These are phyloP conservation scores for Trichomonas vaginalis DNA, from an alignment of 208 protist genomes.

Conservation along the genomic window DNA sequence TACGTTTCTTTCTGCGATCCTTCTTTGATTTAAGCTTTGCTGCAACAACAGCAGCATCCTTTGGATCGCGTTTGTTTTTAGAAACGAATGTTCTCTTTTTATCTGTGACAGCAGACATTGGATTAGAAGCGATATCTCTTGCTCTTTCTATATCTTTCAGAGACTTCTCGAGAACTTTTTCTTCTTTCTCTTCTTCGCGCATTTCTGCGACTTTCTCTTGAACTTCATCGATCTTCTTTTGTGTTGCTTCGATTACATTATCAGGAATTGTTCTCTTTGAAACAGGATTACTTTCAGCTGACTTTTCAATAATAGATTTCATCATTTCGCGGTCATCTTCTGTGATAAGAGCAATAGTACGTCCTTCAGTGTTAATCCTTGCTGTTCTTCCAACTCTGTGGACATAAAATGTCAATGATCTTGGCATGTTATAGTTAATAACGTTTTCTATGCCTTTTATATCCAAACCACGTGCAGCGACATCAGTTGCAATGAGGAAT, in stretches of 20 bases:
- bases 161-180: neutral
- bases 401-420: constrained; percentile 36
- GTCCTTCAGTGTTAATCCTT: constrained; percentile 36
- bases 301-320: neutral
- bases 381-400: constrained; percentile 40
- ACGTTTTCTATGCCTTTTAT: constrained; percentile 46
- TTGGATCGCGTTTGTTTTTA: neutral
- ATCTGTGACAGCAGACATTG: neutral
- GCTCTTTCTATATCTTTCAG: neutral
- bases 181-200: neutral
- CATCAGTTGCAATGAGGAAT: constrained; percentile 39
- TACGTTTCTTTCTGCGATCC: neutral
- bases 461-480: constrained; percentile 43
- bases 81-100: neutral
- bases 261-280: neutral
- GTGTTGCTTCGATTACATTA: neutral
- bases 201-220: neutral
- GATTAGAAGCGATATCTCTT: neutral
- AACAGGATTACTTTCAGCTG: neutral
- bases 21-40: constrained; percentile 4
- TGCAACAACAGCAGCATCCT: neutral
- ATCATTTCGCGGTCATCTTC: constrained; percentile 24
- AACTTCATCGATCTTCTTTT: neutral
- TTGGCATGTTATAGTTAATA: constrained; percentile 50
- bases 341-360: constrained; percentile 41